Percentiles rank a stretch among this genome's conserved stretches.
Evolutionary conservation across 2,329 filamentous ascomycete genomes (phyloP).

Genomic region (Beauveria australis): DNA sequence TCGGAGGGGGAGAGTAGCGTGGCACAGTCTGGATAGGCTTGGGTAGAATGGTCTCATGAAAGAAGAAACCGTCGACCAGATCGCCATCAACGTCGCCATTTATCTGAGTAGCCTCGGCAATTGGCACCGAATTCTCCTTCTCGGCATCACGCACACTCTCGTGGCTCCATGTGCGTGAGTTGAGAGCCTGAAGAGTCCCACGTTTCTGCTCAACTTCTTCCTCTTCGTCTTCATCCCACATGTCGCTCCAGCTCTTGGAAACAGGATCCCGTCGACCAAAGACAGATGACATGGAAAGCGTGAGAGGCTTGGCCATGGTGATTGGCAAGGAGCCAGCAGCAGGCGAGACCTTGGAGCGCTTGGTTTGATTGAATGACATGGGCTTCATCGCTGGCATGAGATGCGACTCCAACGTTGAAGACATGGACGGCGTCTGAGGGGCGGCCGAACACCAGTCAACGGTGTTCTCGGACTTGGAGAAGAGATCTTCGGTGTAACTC

Average conservation of each 20-base stretch:
- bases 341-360: conserved; percentile 40
- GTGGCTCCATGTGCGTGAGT: conserved; percentile 71
- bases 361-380: conserved; percentile 44
- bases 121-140: conserved; percentile 16
- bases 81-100: conserved; percentile 53
- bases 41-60: conserved; percentile 52
- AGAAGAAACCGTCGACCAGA: conserved; percentile 63
- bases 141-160: conserved; percentile 46
- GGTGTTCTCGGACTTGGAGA: conserved; percentile 65
- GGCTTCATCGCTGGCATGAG: conserved; percentile 76
- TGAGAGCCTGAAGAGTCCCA: conserved; percentile 50
- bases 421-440: conserved; percentile 70
- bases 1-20: conserved; percentile 58
- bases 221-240: conserved; percentile 79
- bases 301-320: conserved; percentile 66
- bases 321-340: conserved; percentile 69
- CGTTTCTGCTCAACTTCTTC: conserved; percentile 53
- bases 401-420: conserved; percentile 76
- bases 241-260: conserved; percentile 98
- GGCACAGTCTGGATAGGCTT: conserved; percentile 29
- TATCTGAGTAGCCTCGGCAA: conserved; percentile 23
- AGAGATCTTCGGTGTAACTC: conserved; percentile 77
- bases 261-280: conserved; percentile 74
- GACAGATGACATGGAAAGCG: conserved; percentile 65
- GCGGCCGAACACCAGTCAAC: conserved; percentile 74